These are phyloP conservation scores for Zoysia matrella DNA, from an alignment of 202 grass and related monocot species.

Conservation along the genomic window DNA sequence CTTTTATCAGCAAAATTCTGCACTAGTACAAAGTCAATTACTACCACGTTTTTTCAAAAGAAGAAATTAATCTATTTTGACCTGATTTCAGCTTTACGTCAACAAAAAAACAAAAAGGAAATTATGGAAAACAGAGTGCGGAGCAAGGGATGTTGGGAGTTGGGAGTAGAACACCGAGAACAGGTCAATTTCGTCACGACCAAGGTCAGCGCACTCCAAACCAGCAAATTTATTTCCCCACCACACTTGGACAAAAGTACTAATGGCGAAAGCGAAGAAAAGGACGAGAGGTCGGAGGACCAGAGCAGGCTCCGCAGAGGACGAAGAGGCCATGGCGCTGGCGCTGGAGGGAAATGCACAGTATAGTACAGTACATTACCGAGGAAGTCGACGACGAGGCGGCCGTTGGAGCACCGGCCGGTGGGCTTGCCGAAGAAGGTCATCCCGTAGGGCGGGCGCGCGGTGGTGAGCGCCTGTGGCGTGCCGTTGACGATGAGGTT, in stretches of 20 bases:
- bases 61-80: background rate
- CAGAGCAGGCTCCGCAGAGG: background rate
- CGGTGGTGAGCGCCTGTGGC: constrained; percentile 74
- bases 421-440: constrained; percentile 85
- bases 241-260: background rate
- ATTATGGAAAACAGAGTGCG: background rate
- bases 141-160: background rate
- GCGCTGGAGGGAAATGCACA: background rate
- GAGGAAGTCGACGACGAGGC: constrained; percentile 91
- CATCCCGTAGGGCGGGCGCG: constrained; percentile 75
- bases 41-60: background rate
- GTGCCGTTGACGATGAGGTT: constrained; percentile 77
- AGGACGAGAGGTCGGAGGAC: background rate
- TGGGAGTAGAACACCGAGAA: constrained; percentile 6
- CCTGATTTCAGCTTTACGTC: background rate
- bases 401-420: constrained; percentile 86
- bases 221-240: constrained; percentile 27
- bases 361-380: constrained; percentile 41
- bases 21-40: background rate
- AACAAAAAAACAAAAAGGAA: background rate
- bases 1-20: background rate
- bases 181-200: constrained; percentile 50
- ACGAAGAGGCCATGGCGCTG: background rate
- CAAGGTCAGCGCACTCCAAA: constrained; percentile 49
- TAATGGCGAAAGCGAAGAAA: background rate